A percentile compares a stretch with the other conserved stretches of the same genome.
Conservation (phyloP, 768 basidiomycete genomes). For the Trichaptum fuscoviolaceum region DNA sequence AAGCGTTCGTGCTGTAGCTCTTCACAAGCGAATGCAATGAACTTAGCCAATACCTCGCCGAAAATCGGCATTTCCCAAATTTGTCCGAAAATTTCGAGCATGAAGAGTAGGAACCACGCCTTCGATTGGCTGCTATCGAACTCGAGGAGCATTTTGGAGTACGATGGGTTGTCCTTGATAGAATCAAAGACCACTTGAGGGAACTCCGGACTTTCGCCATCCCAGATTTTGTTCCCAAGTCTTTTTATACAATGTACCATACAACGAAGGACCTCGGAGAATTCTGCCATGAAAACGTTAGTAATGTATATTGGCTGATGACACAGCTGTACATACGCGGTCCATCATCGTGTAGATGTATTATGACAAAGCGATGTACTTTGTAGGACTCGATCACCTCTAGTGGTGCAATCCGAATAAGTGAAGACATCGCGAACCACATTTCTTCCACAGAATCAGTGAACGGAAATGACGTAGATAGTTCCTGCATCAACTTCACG, state of each 20-base stretch:
- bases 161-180: conserved; percentile 72
- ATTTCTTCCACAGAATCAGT: conserved; percentile 37
- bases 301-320: conserved; percentile 7
- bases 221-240: conserved; percentile 58
- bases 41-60: conserved; percentile 66
- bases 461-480: conserved; percentile 22
- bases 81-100: conserved; percentile 56
- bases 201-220: conserved; percentile 62
- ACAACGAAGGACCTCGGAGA: conserved; percentile 50
- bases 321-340: conserved; percentile 43
- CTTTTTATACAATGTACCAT: conserved; percentile 58
- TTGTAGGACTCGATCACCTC: conserved; percentile 30
- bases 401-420: conserved; percentile 53
- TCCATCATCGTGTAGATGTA: conserved; percentile 57
- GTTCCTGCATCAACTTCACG: neutral
- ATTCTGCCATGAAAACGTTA: conserved; percentile 37
- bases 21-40: conserved; percentile 71
- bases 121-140: conserved; percentile 28
- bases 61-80: conserved; percentile 43
- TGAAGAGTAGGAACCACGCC: conserved; percentile 58
- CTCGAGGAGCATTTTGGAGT: conserved; percentile 39
- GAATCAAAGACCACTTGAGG: conserved; percentile 77
- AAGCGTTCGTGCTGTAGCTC: conserved; percentile 78
- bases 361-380: conserved; percentile 45
- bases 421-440: conserved; percentile 44